Percentiles rank a stretch among this genome's conserved stretches.
Evolutionary conservation across 164 flowering plant genomes (phyloP).

Genomic region (Vitis riparia): DNA sequence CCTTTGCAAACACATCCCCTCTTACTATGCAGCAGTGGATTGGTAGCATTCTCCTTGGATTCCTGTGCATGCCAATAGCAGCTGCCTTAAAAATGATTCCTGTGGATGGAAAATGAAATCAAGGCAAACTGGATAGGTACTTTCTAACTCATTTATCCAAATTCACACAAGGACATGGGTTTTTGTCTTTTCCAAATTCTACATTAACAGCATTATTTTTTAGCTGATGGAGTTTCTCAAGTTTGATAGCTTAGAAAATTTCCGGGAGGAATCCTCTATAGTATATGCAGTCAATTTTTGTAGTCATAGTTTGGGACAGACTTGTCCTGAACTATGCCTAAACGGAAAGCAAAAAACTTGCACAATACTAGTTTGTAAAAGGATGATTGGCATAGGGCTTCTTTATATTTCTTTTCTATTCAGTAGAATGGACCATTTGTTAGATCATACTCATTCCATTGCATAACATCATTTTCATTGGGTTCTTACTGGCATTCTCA

Average conservation of each 20-base stretch:
- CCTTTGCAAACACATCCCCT: constrained; percentile 83
- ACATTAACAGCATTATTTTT: not conserved
- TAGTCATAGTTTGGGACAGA: not conserved
- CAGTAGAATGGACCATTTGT: no score
- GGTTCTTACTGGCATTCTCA: no score
- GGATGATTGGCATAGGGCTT: no score
- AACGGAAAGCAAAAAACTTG: no score
- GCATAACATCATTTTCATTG: no score
- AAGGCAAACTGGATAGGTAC: not conserved
- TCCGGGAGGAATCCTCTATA: not conserved
- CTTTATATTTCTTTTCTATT: no score
- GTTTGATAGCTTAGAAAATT: constrained; percentile 3
- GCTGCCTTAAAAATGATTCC: constrained; percentile 87
- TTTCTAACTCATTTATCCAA: constrained; percentile 3
- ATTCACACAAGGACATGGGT: not conserved
- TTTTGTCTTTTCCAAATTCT: not conserved
- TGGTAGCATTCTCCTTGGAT: constrained; percentile 62
- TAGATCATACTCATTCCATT: no score
- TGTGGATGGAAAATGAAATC: constrained; percentile 44
- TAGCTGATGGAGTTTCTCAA: not conserved
- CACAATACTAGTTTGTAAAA: no score
- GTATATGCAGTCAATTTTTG: not conserved
- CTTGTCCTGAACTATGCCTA: no score
- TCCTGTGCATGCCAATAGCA: constrained; percentile 90
- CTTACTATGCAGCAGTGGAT: constrained; percentile 76